These are phyloP conservation scores for Mycena venus DNA, from an alignment of 768 basidiomycete species.

Conservation along the genomic window DNA sequence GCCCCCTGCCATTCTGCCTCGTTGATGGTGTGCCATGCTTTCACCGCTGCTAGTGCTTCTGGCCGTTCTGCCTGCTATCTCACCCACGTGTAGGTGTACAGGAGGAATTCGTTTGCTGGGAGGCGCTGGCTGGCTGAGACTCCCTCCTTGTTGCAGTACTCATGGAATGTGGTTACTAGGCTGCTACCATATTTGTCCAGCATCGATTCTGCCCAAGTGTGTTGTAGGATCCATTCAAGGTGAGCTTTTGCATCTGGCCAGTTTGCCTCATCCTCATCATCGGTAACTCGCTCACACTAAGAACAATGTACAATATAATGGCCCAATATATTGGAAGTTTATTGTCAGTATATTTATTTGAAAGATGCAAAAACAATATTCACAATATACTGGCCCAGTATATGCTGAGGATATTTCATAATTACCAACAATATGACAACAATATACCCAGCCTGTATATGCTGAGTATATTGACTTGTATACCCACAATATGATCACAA, in stretches of 20 bases:
- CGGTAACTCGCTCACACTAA: too few relatives aligned
- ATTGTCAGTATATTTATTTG: too few relatives aligned
- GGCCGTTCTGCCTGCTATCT: not conserved
- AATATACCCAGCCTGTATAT: too few relatives aligned
- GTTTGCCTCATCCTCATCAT: not conserved
- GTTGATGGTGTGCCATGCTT: constrained; percentile 36
- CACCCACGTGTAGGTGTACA: constrained; percentile 25
- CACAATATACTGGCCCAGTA: too few relatives aligned
- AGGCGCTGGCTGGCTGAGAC: not conserved
- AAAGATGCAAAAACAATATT: too few relatives aligned
- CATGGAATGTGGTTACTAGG: not conserved
- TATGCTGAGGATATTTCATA: too few relatives aligned
- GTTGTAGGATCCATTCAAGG: not conserved
- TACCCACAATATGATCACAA: too few relatives aligned
- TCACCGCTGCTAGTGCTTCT: not conserved
- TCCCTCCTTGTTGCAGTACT: constrained; percentile 12
- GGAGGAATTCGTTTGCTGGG: constrained; percentile 12
- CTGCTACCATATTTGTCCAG: not conserved
- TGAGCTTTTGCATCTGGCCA: not conserved
- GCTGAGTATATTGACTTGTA: too few relatives aligned
- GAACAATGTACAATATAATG: too few relatives aligned
- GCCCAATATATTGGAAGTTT: too few relatives aligned
- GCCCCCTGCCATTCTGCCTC: constrained; percentile 10
- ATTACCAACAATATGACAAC: too few relatives aligned
- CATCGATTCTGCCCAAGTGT: constrained; percentile 24